Percentiles rank a stretch among this genome's conserved stretches.
These are phyloP conservation scores for Acrocalymma vagum DNA, from an alignment of 2,329 filamentous ascomycete genomes.

Conservation along the genomic window DNA sequence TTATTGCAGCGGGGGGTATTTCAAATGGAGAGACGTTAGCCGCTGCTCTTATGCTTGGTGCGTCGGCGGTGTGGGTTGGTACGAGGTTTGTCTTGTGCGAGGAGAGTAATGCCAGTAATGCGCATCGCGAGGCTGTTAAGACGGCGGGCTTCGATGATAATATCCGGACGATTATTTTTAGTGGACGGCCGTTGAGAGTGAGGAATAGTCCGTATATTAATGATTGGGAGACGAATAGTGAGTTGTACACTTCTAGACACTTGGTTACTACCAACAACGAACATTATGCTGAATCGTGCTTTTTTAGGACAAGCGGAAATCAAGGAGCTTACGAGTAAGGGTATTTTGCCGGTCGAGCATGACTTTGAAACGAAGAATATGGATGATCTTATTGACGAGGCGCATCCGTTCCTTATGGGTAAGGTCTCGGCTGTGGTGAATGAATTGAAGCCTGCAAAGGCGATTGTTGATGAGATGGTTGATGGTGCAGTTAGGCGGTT, in stretches of 20 bases:
- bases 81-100: slow-evolving; percentile 32
- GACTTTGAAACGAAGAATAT: slow-evolving; percentile 33
- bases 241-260: too few relatives aligned
- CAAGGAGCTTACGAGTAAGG: slow-evolving; percentile 27
- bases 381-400: too few relatives aligned
- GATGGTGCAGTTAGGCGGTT: too few relatives aligned
- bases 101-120: slow-evolving; percentile 23
- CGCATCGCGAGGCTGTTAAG: too few relatives aligned
- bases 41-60: slow-evolving; percentile 33
- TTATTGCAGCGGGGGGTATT: slow-evolving; percentile 36
- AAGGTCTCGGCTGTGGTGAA: slow-evolving; percentile 55
- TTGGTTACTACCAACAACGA: too few relatives aligned
- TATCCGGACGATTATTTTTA: slow-evolving; percentile 30
- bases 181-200: slow-evolving; percentile 32
- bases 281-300: too few relatives aligned
- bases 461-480: slow-evolving; percentile 38
- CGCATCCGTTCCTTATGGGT: too few relatives aligned
- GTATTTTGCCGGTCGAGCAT: slow-evolving; percentile 28
- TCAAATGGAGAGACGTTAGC: slow-evolving; percentile 35
- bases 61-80: slow-evolving; percentile 37
- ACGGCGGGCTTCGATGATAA: slow-evolving; percentile 28
- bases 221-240: slow-evolving; percentile 36
- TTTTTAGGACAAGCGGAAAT: slow-evolving; percentile 41
- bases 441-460: slow-evolving; percentile 58
- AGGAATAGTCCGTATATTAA: slow-evolving; percentile 30